Evolutionary conservation across 179 eudicot species (phyloP), one percentile per base, ranked within the genome.

Genomic region (Beta lomatogona): DNA sequence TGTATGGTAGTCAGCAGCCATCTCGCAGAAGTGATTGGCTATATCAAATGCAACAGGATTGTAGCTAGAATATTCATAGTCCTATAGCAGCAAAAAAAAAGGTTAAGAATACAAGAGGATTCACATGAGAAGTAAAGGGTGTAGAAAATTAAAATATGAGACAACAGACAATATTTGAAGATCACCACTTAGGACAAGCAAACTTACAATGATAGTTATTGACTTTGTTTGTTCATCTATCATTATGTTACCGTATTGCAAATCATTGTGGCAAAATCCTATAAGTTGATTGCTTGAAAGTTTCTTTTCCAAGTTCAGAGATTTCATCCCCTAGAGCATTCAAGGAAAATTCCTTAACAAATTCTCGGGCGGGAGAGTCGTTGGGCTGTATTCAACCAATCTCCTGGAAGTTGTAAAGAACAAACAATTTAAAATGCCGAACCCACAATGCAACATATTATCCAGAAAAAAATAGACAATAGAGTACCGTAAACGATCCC

Each of bases 21-120:
- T 95, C 89, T 95, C 98, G 78, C 97, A 95, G 72, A 95, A 95
- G 89, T 95, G 99, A 86, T 93, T 93, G 57, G 99, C 99, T 71
- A 95, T 88, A 80, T 95, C 99, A 76, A 83, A 95, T 55, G 95
- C 92, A 80, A 90, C 83, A 74, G 90, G 87, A 81, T 95, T 95
- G 92, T 93, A 93, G 84, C 97, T 89, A 61, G 98, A 88, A 83
- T 95, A 95, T 81, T 95, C 99, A 55, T 95, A 95, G 77, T 95
- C 99, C 99, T 95, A 80, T 48, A 84, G 66, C 75, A 82, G 55
- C 15, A 79, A 19, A 69, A 25, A 6, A 16, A 64, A 1, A 1
- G n/a, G n/a, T 50, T 18, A 46, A 21, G 77, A 69, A 25, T 74
- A 76, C 8, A 48, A 61, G 44, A 28, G 9, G 19, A 65, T 28